Percentiles rank a stretch among this genome's conserved stretches.
Conservation (phyloP, 495 filamentous ascomycete genomes). For the Darksidea phi region DNA sequence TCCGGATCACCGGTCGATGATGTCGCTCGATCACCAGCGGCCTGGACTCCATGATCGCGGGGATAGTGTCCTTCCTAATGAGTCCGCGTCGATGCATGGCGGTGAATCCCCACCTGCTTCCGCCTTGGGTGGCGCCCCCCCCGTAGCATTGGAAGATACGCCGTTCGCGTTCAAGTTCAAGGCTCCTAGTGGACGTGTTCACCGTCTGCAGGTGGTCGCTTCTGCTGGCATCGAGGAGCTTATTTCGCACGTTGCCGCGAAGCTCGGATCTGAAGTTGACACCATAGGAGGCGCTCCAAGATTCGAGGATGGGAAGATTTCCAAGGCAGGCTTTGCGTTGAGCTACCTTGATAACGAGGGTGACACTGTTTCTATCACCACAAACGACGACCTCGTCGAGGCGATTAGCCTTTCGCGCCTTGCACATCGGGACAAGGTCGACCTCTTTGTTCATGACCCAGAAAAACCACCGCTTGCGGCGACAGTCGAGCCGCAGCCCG, state of each 20-base stretch:
- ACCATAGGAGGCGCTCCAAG: conserved; percentile 77
- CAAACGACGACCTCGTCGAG: conserved; percentile 87
- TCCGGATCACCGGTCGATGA: conserved; percentile 64
- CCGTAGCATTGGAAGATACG: conserved; percentile 58
- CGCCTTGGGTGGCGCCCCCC: conserved; percentile 51
- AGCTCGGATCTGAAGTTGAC: conserved; percentile 84
- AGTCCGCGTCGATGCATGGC: conserved; percentile 84
- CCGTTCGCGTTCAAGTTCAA: conserved; percentile 99
- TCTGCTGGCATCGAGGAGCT: conserved; percentile 79
- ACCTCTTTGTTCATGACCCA: conserved; percentile 95
- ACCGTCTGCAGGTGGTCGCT: conserved; percentile 81
- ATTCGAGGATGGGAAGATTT: conserved; percentile 73
- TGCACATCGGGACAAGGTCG: conserved; percentile 81
- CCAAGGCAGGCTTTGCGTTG: conserved; percentile 80
- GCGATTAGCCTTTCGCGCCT: conserved; percentile 81
- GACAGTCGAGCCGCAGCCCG: conserved; percentile 66
- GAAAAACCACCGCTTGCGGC: conserved; percentile 72
- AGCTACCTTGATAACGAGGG: conserved; percentile 98
- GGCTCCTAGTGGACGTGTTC: conserved; percentile 91
- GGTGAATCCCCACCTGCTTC: conserved; percentile 78
- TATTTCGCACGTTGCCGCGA: conserved; percentile 73
- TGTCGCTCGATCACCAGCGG: conserved; percentile 73
- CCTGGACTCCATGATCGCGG: conserved; percentile 58
- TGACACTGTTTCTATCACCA: conserved; percentile 96
- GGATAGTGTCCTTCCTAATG: conserved; percentile 83